Percentiles rank a stretch among this genome's conserved stretches.
These are phyloP conservation scores for Scutellaria galericulata DNA, from an alignment of 257 asterid species.

Conservation along the genomic window DNA sequence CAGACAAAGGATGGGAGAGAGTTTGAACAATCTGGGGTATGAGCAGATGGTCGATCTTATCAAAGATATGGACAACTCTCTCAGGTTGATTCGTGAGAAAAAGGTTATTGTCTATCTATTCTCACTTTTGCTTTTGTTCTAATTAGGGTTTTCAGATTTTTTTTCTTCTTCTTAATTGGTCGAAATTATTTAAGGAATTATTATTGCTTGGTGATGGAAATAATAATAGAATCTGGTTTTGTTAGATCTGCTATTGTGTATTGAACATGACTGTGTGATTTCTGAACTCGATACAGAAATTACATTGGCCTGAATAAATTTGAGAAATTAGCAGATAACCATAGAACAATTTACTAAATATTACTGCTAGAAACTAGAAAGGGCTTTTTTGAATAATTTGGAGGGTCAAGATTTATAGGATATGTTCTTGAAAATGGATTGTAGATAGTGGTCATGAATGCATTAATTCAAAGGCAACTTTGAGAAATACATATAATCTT, in stretches of 20 bases:
- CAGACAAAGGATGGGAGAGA: constrained; percentile 67
- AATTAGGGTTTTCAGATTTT: constrained; percentile 23
- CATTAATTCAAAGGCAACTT: too few species aligned
- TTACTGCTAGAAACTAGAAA: too few species aligned
- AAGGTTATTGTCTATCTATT: constrained; percentile 38
- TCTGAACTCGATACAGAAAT: neutral
- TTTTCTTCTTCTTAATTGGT: neutral
- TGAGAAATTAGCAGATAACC: neutral
- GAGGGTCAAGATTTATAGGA: neutral
- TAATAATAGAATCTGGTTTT: neutral
- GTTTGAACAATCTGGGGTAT: constrained; percentile 58
- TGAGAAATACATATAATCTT: too few species aligned
- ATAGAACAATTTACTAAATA: too few species aligned
- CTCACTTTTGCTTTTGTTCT: neutral
- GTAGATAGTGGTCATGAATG: too few species aligned
- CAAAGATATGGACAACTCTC: constrained; percentile 50
- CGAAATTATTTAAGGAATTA: constrained; percentile 3
- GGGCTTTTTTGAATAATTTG: neutral
- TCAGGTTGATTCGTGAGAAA: constrained; percentile 50
- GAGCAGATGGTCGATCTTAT: constrained; percentile 54
- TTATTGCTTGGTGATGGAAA: neutral
- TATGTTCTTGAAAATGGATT: too few species aligned
- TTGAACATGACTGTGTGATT: neutral
- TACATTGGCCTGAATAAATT: too few species aligned
- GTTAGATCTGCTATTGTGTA: neutral